Conservation (phyloP, 768 basidiomycete genomes). For the Lyophyllum atratum region DNA sequence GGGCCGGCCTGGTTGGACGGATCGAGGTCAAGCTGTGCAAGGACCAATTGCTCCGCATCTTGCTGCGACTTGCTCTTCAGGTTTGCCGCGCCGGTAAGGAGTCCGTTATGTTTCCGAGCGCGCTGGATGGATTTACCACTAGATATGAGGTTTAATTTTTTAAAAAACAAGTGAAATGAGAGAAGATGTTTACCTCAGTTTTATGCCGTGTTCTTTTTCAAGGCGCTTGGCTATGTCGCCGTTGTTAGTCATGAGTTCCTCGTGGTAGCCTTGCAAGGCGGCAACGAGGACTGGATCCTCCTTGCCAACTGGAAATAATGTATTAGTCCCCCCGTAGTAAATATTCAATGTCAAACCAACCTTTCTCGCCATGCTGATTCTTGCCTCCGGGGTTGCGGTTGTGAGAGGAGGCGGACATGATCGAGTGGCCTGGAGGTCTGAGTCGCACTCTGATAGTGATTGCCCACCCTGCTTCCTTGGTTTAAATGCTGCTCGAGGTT, state of each 20-base stretch:
- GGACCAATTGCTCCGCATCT: too few relatives aligned
- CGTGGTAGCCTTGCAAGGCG: constrained; percentile 19
- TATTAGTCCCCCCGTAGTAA: too few relatives aligned
- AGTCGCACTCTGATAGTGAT: too few relatives aligned
- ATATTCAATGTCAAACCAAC: neutral
- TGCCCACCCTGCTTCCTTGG: too few relatives aligned
- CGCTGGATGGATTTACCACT: neutral
- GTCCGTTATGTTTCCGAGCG: neutral
- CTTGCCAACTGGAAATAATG: too few relatives aligned
- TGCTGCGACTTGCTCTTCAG: too few relatives aligned
- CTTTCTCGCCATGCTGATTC: neutral
- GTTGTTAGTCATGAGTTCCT: neutral
- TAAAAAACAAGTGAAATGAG: neutral
- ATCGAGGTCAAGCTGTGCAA: neutral
- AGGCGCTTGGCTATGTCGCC: neutral
- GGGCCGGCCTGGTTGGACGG: neutral
- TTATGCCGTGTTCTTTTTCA: neutral
- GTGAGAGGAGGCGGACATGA: too few relatives aligned
- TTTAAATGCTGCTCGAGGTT: too few relatives aligned
- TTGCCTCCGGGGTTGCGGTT: neutral
- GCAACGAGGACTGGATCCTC: neutral
- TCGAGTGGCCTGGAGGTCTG: too few relatives aligned
- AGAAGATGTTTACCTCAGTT: neutral
- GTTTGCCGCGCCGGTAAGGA: neutral
- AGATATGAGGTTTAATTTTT: neutral